Base-by-base conservation (phyloP, 228 moss, liverwort and hornwort species). In the Sphagnum fallax region DNA sequence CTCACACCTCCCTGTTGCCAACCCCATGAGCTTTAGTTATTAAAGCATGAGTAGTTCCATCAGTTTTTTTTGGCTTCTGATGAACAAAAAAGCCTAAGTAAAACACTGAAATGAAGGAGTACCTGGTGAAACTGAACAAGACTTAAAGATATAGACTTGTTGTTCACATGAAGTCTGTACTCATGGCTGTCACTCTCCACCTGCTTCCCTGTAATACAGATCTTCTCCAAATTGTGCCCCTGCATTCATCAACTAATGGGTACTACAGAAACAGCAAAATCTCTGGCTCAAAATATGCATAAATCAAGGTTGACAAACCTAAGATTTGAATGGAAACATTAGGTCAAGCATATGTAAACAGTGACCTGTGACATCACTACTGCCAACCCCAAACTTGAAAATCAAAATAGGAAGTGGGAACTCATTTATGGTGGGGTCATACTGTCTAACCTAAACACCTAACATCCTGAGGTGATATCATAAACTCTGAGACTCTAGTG, bases 71-170 rank as follows among this genome's bases (percentile, higher is more conserved):
- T 32, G 32, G 32, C 32, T 32, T 32, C 32, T 32, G 32, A 32
- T 32, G 32, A 32, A 32, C 32, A 32, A 32, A 32, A 32, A 32
- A 32, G 32, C 2, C 2, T 32, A 32, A 32, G 32, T 32, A 32
- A 32, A 32, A 32, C 32, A 32, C 32, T 32, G 32, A 32, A 32
- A 32, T 32, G 12, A 55, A 55, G 8, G 55, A 72, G 61, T 73
- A 95, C 94, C 94, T 95, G 78, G 8, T 71, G 75, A 65, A 76
- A 95, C 64, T 90, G 79, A 6, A 79, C 89, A 67, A 95, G 77
- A 67, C 81, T 92, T 72, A 92, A 78, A 51, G 69, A 18, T 48
- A 77, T 51, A 60, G 82, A 85, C 65, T 76, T 75, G 53, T 73
- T 78, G 55, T 87, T 81, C 65, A 89, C 69, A 65, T 78, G 68